phyloP scores from a whole-genome alignment of 164 flowering plant species.

The Malania oleifera region DNA sequence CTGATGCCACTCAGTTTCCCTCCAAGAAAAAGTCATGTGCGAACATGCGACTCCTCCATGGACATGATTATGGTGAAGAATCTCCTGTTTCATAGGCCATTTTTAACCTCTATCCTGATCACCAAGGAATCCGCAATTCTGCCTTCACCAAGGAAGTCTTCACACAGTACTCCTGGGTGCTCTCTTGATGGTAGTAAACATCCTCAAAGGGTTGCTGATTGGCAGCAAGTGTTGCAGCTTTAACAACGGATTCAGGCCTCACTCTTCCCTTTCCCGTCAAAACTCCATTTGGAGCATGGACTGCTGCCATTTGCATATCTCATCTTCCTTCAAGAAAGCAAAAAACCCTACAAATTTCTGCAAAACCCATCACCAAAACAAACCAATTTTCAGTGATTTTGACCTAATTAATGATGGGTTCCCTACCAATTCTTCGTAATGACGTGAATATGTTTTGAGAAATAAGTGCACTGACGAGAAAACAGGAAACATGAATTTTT shows the following conservation, averaged over 20 bases:
- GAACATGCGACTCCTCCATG: too few relatives aligned
- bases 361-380: too few relatives aligned
- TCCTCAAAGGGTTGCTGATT: slow-evolving; percentile 49
- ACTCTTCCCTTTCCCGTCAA: slow-evolving; percentile 26
- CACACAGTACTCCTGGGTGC: slow-evolving; percentile 65
- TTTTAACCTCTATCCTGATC: slow-evolving; percentile 62
- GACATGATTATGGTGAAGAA: slow-evolving; percentile 61
- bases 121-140: slow-evolving; percentile 52
- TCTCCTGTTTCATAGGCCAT: slow-evolving; percentile 73
- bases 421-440: too few relatives aligned
- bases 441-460: too few relatives aligned
- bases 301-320: slow-evolving; percentile 22
- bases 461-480: too few relatives aligned
- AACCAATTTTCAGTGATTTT: too few relatives aligned
- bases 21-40: too few relatives aligned
- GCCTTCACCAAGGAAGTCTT: slow-evolving; percentile 36
- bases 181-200: slow-evolving; percentile 52
- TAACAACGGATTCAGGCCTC: slow-evolving; percentile 41
- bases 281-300: slow-evolving; percentile 10
- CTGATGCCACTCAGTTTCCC: too few relatives aligned
- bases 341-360: slow-evolving; percentile 14
- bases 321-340: slow-evolving; percentile 35
- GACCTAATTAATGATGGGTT: too few relatives aligned
- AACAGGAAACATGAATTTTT: not conserved
- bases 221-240: slow-evolving; percentile 45